Evolutionary conservation across 2,329 filamentous ascomycete genomes (phyloP).

Genomic region (Colletotrichum spinosum): DNA sequence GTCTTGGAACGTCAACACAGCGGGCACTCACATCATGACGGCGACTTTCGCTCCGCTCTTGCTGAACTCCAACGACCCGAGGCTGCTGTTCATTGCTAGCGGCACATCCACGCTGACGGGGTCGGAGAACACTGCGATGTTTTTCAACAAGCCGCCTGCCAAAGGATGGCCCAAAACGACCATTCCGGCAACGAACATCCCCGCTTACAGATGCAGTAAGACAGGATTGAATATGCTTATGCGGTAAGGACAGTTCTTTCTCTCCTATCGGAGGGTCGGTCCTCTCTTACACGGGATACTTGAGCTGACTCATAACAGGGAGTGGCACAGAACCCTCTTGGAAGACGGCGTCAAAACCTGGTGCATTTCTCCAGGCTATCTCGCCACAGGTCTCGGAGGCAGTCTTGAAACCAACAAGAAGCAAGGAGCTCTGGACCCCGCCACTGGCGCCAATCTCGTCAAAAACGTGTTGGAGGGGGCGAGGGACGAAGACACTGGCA

Average conservation of each 20-base stretch:
- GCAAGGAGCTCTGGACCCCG: conserved; percentile 46
- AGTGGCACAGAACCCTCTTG: conserved; percentile 20
- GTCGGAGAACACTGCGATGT: conserved; percentile 41
- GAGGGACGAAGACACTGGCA: conserved; percentile 54
- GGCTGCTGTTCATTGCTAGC: conserved; percentile 61
- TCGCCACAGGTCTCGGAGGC: conserved; percentile 53
- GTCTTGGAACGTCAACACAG: conserved; percentile 61
- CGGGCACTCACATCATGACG: conserved; percentile 54
- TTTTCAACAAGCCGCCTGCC: conserved; percentile 40
- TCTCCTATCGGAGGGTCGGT: neutral
- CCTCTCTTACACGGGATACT: neutral
- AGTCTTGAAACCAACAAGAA: conserved; percentile 34
- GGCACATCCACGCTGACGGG: conserved; percentile 54
- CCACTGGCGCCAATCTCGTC: conserved; percentile 51
- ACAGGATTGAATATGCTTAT: conserved; percentile 46
- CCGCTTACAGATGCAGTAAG: conserved; percentile 43
- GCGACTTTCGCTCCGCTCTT: conserved; percentile 53
- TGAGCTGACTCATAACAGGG: neutral
- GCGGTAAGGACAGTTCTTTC: conserved; percentile 13
- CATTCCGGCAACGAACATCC: conserved; percentile 46
- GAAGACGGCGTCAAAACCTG: conserved; percentile 56
- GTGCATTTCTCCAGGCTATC: conserved; percentile 51
- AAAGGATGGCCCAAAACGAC: conserved; percentile 64
- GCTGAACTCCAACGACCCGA: conserved; percentile 53
- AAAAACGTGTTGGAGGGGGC: conserved; percentile 53